These are phyloP conservation scores for Camelina neglecta DNA, from an alignment of 345 rosid species.

Conservation along the genomic window DNA sequence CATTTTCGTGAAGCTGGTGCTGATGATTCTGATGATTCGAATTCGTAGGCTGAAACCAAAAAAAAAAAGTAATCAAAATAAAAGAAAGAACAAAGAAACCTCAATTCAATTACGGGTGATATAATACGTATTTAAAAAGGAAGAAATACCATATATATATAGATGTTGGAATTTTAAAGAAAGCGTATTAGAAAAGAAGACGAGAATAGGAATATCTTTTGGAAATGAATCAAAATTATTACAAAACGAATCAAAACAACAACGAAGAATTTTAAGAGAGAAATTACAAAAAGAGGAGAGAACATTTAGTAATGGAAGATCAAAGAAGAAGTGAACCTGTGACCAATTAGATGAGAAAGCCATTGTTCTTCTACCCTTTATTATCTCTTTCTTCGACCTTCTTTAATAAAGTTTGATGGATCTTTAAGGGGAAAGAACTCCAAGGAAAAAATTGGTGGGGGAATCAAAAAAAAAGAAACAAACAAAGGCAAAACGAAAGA, in stretches of 20 bases:
- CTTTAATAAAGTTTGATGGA: constrained; percentile 71
- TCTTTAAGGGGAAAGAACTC: constrained; percentile 50
- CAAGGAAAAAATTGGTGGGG: constrained; percentile 64
- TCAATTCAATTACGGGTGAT: background rate
- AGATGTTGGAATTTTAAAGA: constrained; percentile 34
- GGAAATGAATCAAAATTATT: constrained; percentile 41
- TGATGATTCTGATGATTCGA: constrained; percentile 42
- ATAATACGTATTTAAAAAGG: background rate
- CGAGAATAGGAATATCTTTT: constrained; percentile 67
- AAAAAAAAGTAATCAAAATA: constrained; percentile 21
- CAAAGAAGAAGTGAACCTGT: constrained; percentile 59
- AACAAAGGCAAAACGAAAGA: constrained; percentile 52
- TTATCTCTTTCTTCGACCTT: constrained; percentile 39
- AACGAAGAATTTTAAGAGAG: constrained; percentile 35
- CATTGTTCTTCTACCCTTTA: constrained; percentile 57
- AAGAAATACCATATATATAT: constrained; percentile 40
- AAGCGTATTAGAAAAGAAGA: constrained; percentile 54
- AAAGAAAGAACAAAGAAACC: constrained; percentile 8
- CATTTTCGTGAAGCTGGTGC: constrained; percentile 38
- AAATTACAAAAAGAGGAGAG: constrained; percentile 31
- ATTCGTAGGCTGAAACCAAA: constrained; percentile 46
- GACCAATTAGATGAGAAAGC: constrained; percentile 82
- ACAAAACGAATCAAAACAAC: constrained; percentile 38
- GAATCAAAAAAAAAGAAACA: constrained; percentile 51
- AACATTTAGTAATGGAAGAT: constrained; percentile 39